Evolutionary conservation across 495 filamentous ascomycete genomes (phyloP), one percentile per base, ranked within the genome.

Genomic region (Podospora tetraspora): DNA sequence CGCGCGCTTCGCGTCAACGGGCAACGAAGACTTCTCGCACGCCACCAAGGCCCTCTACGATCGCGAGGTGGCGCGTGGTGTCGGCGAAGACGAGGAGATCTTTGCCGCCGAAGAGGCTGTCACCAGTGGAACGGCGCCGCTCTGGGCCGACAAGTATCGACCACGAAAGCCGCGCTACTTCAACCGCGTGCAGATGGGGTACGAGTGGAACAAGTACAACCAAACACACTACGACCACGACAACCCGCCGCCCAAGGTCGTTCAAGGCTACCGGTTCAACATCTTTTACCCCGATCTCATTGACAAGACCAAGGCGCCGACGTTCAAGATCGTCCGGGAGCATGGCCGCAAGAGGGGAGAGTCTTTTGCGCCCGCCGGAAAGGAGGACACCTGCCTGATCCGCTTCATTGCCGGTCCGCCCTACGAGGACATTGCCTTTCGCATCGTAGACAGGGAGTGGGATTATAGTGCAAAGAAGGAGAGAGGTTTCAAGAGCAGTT

Each of bases 151-250:
- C 75, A 96, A 96, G 78, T 91, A 97, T 74, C 88, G 93, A 19
- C 94, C 96, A 24, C 86, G 95, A 63, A 97, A 98, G 80, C 96
- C 95, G 11, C 86, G 92, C 32, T 98, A 98, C 80, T 98, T 99
- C 85, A 98, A 98, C 76, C 89, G 95, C 23, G 94, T 97, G 57
- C 93, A 97, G 79, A 98, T 97, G 92, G 95, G 95, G 57, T 99
- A 97, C 79, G 95, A 99, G 76, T 99, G 95, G 95, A 99, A 99
- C 77, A 99, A 99, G 76, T 99, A 99, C 83, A 99, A 99, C 73
- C 95, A 99, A 79, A 99, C 95, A 2, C 95, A 99, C 81, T 99
- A 99, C 80, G 96, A 98, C 75, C 94, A 97, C 77, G 96, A 98
- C 74, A 97, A 99, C 72, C 95, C 95, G 8, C 95, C 95, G 3